phyloP scores from a whole-genome alignment of 768 basidiomycete species.

The Leccinum disarticulatum region DNA sequence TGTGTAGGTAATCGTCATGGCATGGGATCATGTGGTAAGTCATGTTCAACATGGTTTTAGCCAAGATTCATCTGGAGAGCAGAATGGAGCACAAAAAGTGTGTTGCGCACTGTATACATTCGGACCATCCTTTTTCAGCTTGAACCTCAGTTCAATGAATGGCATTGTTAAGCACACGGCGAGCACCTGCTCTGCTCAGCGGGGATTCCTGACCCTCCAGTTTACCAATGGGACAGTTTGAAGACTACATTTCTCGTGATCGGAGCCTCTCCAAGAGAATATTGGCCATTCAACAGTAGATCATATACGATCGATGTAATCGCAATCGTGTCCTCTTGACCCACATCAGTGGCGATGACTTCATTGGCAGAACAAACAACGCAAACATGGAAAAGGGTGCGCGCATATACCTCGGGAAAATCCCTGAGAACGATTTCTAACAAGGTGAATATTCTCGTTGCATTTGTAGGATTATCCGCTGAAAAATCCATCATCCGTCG shows the following conservation, averaged over 20 bases:
- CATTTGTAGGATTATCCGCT: not conserved
- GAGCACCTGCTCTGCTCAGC: not conserved
- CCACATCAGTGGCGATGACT: not conserved
- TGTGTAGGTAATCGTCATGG: too few relatives aligned
- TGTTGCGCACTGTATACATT: not conserved
- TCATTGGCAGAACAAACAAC: not conserved
- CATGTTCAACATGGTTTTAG: not conserved
- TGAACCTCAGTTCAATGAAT: not conserved
- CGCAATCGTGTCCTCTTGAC: not conserved
- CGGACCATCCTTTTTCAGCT: not conserved
- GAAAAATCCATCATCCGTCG: not conserved
- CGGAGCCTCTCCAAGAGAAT: not conserved
- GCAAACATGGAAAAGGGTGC: too few relatives aligned
- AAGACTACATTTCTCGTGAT: not conserved
- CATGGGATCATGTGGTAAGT: not conserved
- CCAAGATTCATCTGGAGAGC: not conserved
- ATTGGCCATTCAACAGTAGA: not conserved
- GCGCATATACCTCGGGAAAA: not conserved
- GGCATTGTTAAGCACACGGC: not conserved
- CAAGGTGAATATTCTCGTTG: not conserved
- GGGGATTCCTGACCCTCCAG: not conserved
- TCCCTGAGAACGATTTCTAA: not conserved
- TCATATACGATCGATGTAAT: not conserved
- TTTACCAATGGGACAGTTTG: not conserved
- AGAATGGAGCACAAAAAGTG: not conserved